Base-by-base conservation (phyloP, 1,284 basidiomycete species). In the Irpex sp. region DNA sequence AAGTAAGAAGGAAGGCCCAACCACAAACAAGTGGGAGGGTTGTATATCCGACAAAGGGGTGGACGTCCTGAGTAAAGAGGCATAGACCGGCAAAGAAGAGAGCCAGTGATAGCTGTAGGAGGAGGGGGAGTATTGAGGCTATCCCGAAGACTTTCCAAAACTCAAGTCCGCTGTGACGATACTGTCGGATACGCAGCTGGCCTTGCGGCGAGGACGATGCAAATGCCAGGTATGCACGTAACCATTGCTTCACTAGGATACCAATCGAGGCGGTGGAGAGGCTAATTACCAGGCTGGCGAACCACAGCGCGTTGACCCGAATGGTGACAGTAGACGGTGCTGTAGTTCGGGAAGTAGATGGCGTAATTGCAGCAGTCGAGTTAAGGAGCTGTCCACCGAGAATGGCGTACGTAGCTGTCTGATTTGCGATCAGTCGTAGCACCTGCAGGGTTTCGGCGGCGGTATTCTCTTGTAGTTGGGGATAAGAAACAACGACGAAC, bases 221-320 rank as follows among this genome's bases (percentile, higher is more conserved):
- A 9, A 50, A 57, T 9, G 19, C 39, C 37, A 64, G 17, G 56
- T 63, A 64, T 5, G 59, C 56, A 5, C 61, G 58, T n/a, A 67
- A 60, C 66, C 66, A 67, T 53, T 67, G 66, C 39, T 64, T 67
- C 49, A 64, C 61, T 7, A 61, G 59, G 39, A 67, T 65, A 17
- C 62, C 64, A 19, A 67, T 39, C 11, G 63, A 61, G 15, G 66
- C 66, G 1, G 66, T 58, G 15, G 61, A 50, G 1, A 67, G 57
- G 51, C 64, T 66, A 61, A 65, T 33, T 9, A 67, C 63, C 0
- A 67, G 57, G n/a, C 62, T 61, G 5, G 51, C 31, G 56, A 67
- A 64, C 65, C 66, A 67, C 11, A 67, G 56, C 5, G 54, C 54
- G 39, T 64, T 66, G 55, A 64, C 39, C 4, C 59, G 43, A 5